These are phyloP conservation scores for Penicillium samsonianum DNA, from an alignment of 495 filamentous ascomycete species.

Conservation along the genomic window DNA sequence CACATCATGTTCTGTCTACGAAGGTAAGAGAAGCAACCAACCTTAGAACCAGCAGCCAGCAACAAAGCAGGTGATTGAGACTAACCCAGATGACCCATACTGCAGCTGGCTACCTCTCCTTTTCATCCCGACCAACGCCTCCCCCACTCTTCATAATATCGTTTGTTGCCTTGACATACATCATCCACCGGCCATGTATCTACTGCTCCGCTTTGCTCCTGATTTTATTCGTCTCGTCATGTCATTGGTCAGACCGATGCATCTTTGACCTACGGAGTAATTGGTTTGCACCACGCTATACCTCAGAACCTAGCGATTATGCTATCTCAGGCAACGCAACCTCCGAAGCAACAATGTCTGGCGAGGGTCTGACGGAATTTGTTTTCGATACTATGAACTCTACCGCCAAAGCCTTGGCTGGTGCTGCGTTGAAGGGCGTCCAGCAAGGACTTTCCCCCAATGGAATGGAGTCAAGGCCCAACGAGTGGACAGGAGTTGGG, in stretches of 20 bases:
- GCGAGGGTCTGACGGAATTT: constrained; percentile 46
- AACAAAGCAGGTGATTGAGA: neutral
- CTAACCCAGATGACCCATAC: constrained; percentile 38
- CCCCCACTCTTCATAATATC: constrained; percentile 84
- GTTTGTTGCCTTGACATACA: constrained; percentile 87
- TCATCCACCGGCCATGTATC: constrained; percentile 85
- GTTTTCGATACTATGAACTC: constrained; percentile 66
- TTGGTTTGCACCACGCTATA: constrained; percentile 74
- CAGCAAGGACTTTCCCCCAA: constrained; percentile 49
- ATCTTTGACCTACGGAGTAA: constrained; percentile 82
- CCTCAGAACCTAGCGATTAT: constrained; percentile 29
- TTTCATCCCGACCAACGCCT: constrained; percentile 67
- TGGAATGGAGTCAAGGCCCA: constrained; percentile 24
- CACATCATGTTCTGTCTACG: constrained; percentile 76
- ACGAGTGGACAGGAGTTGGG: constrained; percentile 78
- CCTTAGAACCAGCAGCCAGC: neutral
- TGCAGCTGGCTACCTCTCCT: constrained; percentile 49
- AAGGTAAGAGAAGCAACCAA: constrained; percentile 53
- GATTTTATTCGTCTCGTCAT: constrained; percentile 85
- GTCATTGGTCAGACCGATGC: constrained; percentile 88
- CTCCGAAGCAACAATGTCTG: constrained; percentile 21
- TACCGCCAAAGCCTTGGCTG: constrained; percentile 65
- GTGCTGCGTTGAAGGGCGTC: constrained; percentile 64
- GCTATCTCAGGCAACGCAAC: constrained; percentile 23
- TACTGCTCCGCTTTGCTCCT: constrained; percentile 89